Evolutionary conservation across 768 basidiomycete genomes (phyloP).

Genomic region (Rhodotorula sphaerocarpa): DNA sequence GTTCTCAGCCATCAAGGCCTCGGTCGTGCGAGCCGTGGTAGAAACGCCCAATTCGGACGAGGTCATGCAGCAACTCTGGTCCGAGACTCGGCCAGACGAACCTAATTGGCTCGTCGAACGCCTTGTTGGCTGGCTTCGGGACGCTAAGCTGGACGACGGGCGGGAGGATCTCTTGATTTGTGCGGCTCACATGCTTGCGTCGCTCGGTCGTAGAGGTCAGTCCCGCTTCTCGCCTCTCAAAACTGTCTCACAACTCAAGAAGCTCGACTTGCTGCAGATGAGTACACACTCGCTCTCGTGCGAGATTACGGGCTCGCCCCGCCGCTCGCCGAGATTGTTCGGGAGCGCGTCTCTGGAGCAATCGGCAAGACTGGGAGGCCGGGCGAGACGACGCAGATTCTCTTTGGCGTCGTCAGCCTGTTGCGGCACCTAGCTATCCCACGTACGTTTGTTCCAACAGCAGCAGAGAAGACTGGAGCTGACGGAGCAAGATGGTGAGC

Average conservation of each 20-base stretch:
- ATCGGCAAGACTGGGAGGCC: conserved; percentile 1
- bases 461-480: rapidly evolving
- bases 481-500: conserved; percentile 43
- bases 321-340: conserved; percentile 56
- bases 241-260: too few species aligned
- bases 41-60: conserved; percentile 74
- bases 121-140: conserved; percentile 66
- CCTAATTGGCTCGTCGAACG: conserved; percentile 56
- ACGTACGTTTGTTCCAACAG: conserved; percentile 8
- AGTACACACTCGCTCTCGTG: conserved; percentile 48
- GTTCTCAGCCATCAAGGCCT: conserved; percentile 75
- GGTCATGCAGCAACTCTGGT: conserved; percentile 57
- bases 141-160: conserved; percentile 29
- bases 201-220: conserved; percentile 65
- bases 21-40: conserved; percentile 73
- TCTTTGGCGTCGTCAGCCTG: conserved; percentile 79
- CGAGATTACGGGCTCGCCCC: conserved; percentile 54
- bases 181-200: conserved; percentile 72
- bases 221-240: not conserved
- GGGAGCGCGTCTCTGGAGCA: conserved; percentile 47
- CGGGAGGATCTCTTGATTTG: conserved; percentile 73
- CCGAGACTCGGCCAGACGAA: conserved; percentile 49
- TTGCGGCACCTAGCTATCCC: conserved; percentile 68
- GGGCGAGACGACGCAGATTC: conserved; percentile 50
- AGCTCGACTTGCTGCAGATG: conserved; percentile 41